Percentiles rank a stretch among this genome's conserved stretches.
Evolutionary conservation across 2,329 filamentous ascomycete species (phyloP).

Genomic region (Geosmithia flava): DNA sequence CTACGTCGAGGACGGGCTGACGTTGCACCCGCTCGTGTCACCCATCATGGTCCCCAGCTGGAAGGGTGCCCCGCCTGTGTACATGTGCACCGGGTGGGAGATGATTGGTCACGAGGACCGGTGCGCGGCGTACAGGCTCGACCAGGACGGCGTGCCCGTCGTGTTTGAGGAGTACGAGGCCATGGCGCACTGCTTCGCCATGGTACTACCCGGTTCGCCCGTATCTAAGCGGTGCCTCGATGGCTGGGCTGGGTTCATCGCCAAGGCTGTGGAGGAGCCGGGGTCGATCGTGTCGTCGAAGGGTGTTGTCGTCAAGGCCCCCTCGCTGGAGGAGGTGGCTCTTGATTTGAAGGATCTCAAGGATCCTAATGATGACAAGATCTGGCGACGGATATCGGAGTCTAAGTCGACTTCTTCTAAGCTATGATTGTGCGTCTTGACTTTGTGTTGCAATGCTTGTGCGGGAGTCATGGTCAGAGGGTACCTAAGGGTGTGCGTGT

Average conservation of each 20-base stretch:
- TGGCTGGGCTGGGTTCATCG: constrained; percentile 45
- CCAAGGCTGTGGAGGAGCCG: constrained; percentile 21
- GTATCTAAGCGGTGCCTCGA: constrained; percentile 38
- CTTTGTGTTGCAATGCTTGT: background rate
- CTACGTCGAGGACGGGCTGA: constrained; percentile 40
- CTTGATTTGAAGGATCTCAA: constrained; percentile 29
- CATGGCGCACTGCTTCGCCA: constrained; percentile 67
- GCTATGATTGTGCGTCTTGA: background rate
- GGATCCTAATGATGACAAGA: constrained; percentile 26
- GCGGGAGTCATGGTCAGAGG: too few species aligned
- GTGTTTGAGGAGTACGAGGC: constrained; percentile 63
- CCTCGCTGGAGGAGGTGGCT: constrained; percentile 33
- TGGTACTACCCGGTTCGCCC: constrained; percentile 36
- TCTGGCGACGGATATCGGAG: constrained; percentile 25
- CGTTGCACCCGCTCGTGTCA: constrained; percentile 56
- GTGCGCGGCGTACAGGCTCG: constrained; percentile 44
- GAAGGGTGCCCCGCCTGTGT: constrained; percentile 52
- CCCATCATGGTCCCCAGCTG: constrained; percentile 47
- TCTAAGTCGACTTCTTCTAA: constrained; percentile 6
- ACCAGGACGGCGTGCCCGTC: constrained; percentile 44
- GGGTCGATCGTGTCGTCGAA: constrained; percentile 17
- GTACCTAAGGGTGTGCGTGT: too few species aligned
- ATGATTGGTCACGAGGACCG: constrained; percentile 55
- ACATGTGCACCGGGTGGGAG: constrained; percentile 59
- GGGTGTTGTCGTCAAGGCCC: constrained; percentile 34